Conservation (phyloP, 306 rosid genomes). For the Vigna trinervia region DNA sequence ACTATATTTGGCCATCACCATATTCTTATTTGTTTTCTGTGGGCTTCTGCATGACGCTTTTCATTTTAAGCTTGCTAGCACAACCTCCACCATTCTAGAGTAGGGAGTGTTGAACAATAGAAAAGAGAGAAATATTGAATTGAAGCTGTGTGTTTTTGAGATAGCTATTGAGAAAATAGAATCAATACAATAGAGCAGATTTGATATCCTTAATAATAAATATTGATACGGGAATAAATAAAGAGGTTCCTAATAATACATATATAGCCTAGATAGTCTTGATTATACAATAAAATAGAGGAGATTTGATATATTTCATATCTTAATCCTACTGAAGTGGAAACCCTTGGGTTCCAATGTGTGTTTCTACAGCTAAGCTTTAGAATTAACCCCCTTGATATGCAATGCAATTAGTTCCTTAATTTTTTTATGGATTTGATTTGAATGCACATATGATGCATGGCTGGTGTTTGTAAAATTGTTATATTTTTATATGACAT, state of each 20-base stretch:
- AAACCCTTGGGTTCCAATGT: not conserved
- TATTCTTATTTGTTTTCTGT: not conserved
- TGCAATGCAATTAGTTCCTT: not conserved
- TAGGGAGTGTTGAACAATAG: too few species aligned
- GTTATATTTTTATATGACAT: constrained; percentile 2
- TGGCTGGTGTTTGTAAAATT: constrained; percentile 16
- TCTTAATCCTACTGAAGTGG: not conserved
- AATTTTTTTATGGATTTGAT: constrained; percentile 24
- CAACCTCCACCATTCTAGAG: not conserved
- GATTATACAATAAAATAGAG: not conserved
- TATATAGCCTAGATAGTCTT: too few species aligned
- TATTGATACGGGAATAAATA: too few species aligned
- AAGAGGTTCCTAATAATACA: too few species aligned
- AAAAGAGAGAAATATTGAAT: too few species aligned
- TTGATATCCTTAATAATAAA: too few species aligned
- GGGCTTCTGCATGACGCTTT: not conserved
- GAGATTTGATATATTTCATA: not conserved
- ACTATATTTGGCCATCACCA: not conserved
- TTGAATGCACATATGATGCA: constrained; percentile 13
- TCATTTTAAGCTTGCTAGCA: not conserved
- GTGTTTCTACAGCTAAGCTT: not conserved
- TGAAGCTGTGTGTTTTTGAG: too few species aligned
- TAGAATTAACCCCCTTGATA: not conserved
- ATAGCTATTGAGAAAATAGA: too few species aligned
- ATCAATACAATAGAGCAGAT: too few species aligned